phyloP scores from a whole-genome alignment of 768 basidiomycete genomes.

The Lactifluus subvellereus region DNA sequence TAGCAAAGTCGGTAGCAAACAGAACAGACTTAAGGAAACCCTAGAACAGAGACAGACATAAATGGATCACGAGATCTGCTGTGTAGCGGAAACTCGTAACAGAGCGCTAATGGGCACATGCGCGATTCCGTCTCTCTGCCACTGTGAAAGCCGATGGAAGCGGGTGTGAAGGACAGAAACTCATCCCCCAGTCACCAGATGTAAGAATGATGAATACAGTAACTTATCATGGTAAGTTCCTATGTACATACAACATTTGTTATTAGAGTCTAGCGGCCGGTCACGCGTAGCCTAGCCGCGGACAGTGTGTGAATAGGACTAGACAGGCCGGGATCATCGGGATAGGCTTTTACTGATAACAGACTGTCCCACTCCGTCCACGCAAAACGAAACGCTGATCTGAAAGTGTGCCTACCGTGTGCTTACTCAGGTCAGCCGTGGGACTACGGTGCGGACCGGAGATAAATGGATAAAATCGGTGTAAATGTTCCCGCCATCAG shows the following conservation, averaged over 20 bases:
- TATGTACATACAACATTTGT: background rate
- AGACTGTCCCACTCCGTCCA: background rate
- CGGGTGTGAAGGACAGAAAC: background rate
- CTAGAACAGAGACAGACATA: background rate
- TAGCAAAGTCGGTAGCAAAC: background rate
- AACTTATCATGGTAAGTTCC: too few relatives aligned
- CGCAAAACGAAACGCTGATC: background rate
- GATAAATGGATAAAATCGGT: constrained; percentile 11
- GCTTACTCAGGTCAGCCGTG: background rate
- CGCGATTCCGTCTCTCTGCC: background rate
- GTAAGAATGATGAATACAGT: background rate
- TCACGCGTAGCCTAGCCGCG: background rate
- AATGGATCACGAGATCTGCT: background rate
- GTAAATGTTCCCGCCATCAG: background rate
- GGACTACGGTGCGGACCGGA: constrained; percentile 13
- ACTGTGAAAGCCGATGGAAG: background rate
- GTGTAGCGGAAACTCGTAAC: background rate
- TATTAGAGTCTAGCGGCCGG: too few relatives aligned
- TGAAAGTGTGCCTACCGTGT: background rate
- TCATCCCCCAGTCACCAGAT: background rate
- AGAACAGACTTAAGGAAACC: background rate
- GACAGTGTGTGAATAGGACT: background rate
- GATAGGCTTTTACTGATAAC: too few relatives aligned
- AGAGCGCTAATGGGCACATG: background rate
- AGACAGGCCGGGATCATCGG: too few relatives aligned